A percentile compares a stretch with the other conserved stretches of the same genome.
Conservation (phyloP, 257 asterid species). For the Ehretia macrophylla region DNA sequence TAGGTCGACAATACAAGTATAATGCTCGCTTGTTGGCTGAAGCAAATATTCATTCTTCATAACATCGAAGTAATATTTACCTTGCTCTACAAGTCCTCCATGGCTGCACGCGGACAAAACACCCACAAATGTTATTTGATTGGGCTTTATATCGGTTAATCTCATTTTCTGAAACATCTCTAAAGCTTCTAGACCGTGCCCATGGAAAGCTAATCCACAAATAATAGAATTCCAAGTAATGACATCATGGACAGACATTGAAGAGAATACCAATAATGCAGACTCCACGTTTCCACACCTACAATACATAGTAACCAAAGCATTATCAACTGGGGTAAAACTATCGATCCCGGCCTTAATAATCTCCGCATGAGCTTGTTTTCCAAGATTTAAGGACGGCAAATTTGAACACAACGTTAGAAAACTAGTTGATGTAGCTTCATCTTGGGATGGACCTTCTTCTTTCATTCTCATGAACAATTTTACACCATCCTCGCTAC, state of each 20-base stretch:
- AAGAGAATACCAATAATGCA: slow-evolving; percentile 39
- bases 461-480: slow-evolving; percentile 46
- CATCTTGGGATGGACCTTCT: slow-evolving; percentile 33
- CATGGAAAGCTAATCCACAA: slow-evolving; percentile 66
- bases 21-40: slow-evolving; percentile 44
- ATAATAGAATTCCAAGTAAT: slow-evolving; percentile 67
- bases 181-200: slow-evolving; percentile 43
- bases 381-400: slow-evolving; percentile 58
- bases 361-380: slow-evolving; percentile 50
- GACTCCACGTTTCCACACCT: slow-evolving; percentile 54
- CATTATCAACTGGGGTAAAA: slow-evolving; percentile 43
- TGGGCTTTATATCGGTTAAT: slow-evolving; percentile 37
- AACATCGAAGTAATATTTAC: slow-evolving; percentile 36
- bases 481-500: slow-evolving; percentile 44
- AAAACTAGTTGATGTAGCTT: slow-evolving; percentile 57
- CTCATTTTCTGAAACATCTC: slow-evolving; percentile 51
- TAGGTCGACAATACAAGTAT: slow-evolving; percentile 58
- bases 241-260: slow-evolving; percentile 35
- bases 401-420: slow-evolving; percentile 50
- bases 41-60: slow-evolving; percentile 44
- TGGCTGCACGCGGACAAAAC: slow-evolving; percentile 67
- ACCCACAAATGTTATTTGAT: slow-evolving; percentile 52
- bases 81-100: slow-evolving; percentile 49
- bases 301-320: slow-evolving; percentile 51
- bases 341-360: slow-evolving; percentile 42